Evolutionary conservation across 352 stramenopile species (phyloP).

Genomic region (Phytophthora quininea): DNA sequence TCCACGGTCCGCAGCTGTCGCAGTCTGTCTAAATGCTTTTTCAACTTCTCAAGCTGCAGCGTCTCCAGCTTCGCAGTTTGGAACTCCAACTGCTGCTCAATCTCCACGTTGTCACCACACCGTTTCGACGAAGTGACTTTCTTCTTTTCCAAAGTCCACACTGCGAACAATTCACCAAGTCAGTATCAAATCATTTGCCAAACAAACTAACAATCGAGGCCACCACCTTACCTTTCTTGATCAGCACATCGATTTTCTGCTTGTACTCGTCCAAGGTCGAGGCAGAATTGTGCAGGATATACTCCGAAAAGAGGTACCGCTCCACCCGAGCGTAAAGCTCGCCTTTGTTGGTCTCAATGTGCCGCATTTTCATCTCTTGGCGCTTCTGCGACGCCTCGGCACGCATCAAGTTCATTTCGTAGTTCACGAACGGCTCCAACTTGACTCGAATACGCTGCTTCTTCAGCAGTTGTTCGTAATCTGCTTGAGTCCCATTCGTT

Average conservation of each 20-base stretch:
- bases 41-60: constrained; percentile 66
- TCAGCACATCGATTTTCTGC: constrained; percentile 62
- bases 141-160: constrained; percentile 69
- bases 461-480: constrained; percentile 42
- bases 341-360: constrained; percentile 83
- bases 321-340: constrained; percentile 77
- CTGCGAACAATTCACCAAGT: constrained; percentile 24
- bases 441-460: constrained; percentile 73
- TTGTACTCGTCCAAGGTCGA: constrained; percentile 64
- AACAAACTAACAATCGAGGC: background rate
- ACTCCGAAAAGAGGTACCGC: constrained; percentile 81
- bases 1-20: constrained; percentile 81
- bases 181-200: background rate
- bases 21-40: constrained; percentile 67
- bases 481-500: constrained; percentile 11
- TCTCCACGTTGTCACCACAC: constrained; percentile 65
- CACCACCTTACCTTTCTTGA: constrained; percentile 84
- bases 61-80: constrained; percentile 78
- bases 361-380: constrained; percentile 85
- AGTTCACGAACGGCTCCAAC: constrained; percentile 82
- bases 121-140: constrained; percentile 58
- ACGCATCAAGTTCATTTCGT: constrained; percentile 83
- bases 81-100: constrained; percentile 62
- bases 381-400: constrained; percentile 79
- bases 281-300: constrained; percentile 73